These are phyloP conservation scores for Galerina sulciceps DNA, from an alignment of 768 basidiomycete genomes.

Conservation along the genomic window DNA sequence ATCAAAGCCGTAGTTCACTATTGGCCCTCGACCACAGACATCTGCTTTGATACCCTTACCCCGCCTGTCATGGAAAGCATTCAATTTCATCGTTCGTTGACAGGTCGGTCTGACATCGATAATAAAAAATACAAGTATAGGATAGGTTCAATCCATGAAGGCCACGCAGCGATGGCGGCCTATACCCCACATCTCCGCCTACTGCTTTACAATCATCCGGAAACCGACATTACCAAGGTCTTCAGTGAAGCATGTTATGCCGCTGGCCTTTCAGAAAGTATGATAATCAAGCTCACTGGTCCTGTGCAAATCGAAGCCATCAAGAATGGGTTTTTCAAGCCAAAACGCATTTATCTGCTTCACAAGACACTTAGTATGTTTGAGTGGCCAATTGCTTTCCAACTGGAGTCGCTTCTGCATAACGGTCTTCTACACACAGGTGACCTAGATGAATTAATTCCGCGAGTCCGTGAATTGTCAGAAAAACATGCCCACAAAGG, in stretches of 20 bases:
- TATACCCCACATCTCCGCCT: constrained; percentile 77
- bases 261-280: constrained; percentile 43
- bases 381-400: constrained; percentile 75
- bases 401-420: constrained; percentile 70
- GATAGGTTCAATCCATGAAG: constrained; percentile 58
- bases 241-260: constrained; percentile 59
- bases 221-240: constrained; percentile 46
- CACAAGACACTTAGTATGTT: constrained; percentile 47
- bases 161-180: constrained; percentile 63
- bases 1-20: neutral
- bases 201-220: constrained; percentile 52
- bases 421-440: constrained; percentile 65
- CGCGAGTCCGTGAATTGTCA: constrained; percentile 46
- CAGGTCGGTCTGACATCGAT: constrained; percentile 42
- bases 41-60: constrained; percentile 68
- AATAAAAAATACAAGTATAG: constrained; percentile 57
- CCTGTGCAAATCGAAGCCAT: constrained; percentile 52
- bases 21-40: constrained; percentile 41
- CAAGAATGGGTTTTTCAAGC: constrained; percentile 53
- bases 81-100: constrained; percentile 56
- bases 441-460: constrained; percentile 54
- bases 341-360: constrained; percentile 49
- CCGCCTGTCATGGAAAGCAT: constrained; percentile 70
- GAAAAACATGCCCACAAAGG: constrained; percentile 26
- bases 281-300: constrained; percentile 35